Conservation (phyloP, 345 rosid genomes). For the Mallotus nudiflorus region DNA sequence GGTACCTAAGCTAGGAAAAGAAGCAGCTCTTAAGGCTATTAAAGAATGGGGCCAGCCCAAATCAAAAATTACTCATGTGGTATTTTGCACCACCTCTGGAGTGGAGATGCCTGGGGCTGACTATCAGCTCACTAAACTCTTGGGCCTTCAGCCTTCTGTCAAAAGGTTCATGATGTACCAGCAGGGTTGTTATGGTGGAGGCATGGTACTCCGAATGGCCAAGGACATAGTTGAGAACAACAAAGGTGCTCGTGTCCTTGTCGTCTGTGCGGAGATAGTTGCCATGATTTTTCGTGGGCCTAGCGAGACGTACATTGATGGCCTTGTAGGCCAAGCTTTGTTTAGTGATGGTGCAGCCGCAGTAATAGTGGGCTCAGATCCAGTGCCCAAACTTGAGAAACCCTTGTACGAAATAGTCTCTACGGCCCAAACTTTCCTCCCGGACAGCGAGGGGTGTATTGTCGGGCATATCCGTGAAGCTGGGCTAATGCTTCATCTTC, state of each 20-base stretch:
- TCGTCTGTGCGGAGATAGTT: constrained; percentile 73
- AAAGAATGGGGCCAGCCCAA: constrained; percentile 84
- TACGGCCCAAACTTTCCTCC: constrained; percentile 67
- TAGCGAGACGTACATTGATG: constrained; percentile 58
- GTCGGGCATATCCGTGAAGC: constrained; percentile 73
- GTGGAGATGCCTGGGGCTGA: constrained; percentile 96
- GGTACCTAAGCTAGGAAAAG: constrained; percentile 72
- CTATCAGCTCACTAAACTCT: constrained; percentile 77
- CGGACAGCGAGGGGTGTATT: constrained; percentile 71
- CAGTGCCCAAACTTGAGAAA: constrained; percentile 44
- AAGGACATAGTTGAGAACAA: constrained; percentile 83
- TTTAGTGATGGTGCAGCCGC: constrained; percentile 80
- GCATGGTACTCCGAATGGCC: constrained; percentile 76
- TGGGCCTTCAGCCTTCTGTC: constrained; percentile 69
- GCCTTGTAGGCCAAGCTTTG: constrained; percentile 70
- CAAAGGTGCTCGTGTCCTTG: constrained; percentile 75
- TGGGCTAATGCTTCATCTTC: constrained; percentile 66
- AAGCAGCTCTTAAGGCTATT: constrained; percentile 73
- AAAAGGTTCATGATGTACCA: constrained; percentile 68
- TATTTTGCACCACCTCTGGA: constrained; percentile 79
- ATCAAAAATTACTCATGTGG: constrained; percentile 72
- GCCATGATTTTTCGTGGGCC: constrained; percentile 87
- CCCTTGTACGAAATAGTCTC: constrained; percentile 65
- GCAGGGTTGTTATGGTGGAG: constrained; percentile 74
- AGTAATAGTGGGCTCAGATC: constrained; percentile 64